phyloP scores from a whole-genome alignment of 1,284 basidiomycete genomes.

The Heterobasidion occidentale region DNA sequence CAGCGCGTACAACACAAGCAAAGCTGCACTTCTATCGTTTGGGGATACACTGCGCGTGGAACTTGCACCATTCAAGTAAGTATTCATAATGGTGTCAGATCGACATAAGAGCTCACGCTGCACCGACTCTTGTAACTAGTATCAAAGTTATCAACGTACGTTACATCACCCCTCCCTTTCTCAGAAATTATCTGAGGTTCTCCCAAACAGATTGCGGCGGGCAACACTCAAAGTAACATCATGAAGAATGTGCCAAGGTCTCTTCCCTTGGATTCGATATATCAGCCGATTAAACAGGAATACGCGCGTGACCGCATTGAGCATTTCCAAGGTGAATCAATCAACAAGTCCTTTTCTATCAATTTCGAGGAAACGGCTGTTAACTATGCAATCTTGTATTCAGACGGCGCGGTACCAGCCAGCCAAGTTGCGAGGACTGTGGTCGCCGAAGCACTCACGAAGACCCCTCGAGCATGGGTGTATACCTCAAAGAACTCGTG shows the following conservation, averaged over 20 bases:
- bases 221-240: constrained; percentile 21
- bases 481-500: constrained; percentile 18
- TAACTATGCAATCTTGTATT: neutral
- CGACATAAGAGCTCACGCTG: neutral
- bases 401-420: constrained; percentile 14
- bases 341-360: neutral
- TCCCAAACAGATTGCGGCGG: constrained; percentile 3
- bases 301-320: constrained; percentile 9
- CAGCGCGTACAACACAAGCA: constrained; percentile 19
- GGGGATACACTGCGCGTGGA: constrained; percentile 22
- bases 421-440: constrained; percentile 17
- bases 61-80: constrained; percentile 15
- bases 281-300: constrained; percentile 18
- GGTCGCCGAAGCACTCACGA: constrained; percentile 18
- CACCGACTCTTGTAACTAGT: constrained; percentile 11
- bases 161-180: neutral
- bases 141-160: constrained; percentile 17
- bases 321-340: constrained; percentile 11
- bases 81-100: no score
- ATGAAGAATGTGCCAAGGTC: constrained; percentile 1
- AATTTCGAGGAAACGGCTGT: neutral
- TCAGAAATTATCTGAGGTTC: neutral
- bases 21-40: constrained; percentile 21
- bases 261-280: constrained; percentile 19
- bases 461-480: constrained; percentile 14